phyloP scores from a whole-genome alignment of 2,329 filamentous ascomycete species.

The Microdochium trichocladiopsis region DNA sequence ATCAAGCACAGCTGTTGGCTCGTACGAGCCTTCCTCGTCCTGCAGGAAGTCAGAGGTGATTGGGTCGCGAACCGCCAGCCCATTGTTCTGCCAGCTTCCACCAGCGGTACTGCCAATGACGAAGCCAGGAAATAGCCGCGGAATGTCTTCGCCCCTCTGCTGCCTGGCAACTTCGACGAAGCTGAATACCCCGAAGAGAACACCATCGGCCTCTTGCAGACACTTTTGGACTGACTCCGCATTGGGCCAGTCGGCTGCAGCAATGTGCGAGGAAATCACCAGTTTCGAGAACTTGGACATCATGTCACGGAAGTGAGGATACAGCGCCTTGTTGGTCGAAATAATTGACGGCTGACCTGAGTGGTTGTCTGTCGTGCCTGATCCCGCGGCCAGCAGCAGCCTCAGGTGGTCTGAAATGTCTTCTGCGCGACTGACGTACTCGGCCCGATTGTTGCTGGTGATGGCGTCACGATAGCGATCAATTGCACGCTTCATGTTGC shows the following conservation, averaged over 20 bases:
- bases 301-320: slow-evolving; percentile 97
- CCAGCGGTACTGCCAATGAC: slow-evolving; percentile 77
- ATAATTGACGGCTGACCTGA: slow-evolving; percentile 99
- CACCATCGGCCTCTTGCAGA: slow-evolving; percentile 92
- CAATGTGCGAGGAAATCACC: slow-evolving; percentile 95
- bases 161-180: slow-evolving; percentile 94
- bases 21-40: slow-evolving; percentile 64
- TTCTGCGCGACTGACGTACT: slow-evolving; percentile 91
- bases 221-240: slow-evolving; percentile 93
- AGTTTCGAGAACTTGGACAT: slow-evolving; percentile 99
- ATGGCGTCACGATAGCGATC: slow-evolving; percentile 90
- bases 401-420: slow-evolving; percentile 96
- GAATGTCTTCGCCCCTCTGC: slow-evolving; percentile 88
- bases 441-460: slow-evolving; percentile 71
- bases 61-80: slow-evolving; percentile 57
- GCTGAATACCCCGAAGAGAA: slow-evolving; percentile 87
- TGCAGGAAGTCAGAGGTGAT: slow-evolving; percentile 80
- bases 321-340: slow-evolving; percentile 92
- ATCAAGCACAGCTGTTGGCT: slow-evolving; percentile 71
- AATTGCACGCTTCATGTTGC: slow-evolving; percentile 88
- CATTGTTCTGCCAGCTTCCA: slow-evolving; percentile 80
- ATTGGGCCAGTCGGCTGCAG: slow-evolving; percentile 90
- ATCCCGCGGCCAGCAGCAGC: slow-evolving; percentile 87
- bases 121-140: slow-evolving; percentile 88
- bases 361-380: slow-evolving; percentile 96